Evolutionary conservation across 176 grass and related monocot genomes (phyloP).

Genomic region (Echinochloa phyllopogon): DNA sequence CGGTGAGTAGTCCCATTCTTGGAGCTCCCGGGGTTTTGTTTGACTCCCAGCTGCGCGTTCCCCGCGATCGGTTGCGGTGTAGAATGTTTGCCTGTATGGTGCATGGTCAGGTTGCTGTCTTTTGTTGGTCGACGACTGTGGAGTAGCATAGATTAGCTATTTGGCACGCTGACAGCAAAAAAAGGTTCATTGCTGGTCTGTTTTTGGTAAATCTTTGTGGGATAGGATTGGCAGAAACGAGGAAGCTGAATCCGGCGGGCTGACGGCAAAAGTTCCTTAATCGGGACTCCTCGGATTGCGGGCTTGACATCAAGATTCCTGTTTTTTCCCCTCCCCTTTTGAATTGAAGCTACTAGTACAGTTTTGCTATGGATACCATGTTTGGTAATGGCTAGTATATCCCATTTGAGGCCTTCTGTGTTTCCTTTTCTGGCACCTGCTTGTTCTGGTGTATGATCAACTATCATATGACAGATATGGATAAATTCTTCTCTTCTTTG

Average conservation of each 20-base stretch:
- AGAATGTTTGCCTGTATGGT: neutral
- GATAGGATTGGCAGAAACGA: neutral
- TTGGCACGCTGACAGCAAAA: neutral
- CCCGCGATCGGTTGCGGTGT: neutral
- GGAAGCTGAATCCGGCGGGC: neutral
- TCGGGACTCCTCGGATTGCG: neutral
- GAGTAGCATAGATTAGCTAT: neutral
- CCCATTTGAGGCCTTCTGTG: constrained; percentile 12
- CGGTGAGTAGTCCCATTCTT: constrained; percentile 47
- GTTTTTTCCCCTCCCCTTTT: neutral
- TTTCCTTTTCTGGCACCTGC: neutral
- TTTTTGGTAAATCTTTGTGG: neutral
- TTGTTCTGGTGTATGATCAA: neutral
- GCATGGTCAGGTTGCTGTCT: neutral
- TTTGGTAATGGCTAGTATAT: neutral
- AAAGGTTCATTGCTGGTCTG: neutral
- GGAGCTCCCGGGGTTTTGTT: neutral
- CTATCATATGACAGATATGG: neutral
- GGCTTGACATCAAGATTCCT: neutral
- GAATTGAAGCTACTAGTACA: neutral
- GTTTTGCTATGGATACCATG: neutral
- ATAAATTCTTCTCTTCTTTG: neutral
- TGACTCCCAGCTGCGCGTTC: neutral
- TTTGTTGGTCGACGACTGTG: neutral
- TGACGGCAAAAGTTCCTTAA: neutral